These are phyloP conservation scores for Macrophomina phaseolina DNA, from an alignment of 2,329 filamentous ascomycete species.

Conservation along the genomic window DNA sequence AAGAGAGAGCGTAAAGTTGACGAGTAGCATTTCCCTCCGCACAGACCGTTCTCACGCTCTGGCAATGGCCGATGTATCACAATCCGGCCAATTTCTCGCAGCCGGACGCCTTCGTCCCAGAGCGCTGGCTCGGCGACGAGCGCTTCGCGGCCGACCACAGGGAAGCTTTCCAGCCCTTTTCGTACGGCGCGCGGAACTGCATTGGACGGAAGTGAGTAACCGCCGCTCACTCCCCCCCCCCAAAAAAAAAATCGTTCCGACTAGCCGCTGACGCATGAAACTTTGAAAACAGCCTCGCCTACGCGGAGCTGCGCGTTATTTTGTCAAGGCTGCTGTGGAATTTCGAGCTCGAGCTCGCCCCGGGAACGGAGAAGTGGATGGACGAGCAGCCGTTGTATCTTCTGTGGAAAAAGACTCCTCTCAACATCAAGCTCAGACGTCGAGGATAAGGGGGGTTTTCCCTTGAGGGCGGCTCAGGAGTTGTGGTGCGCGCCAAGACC, in stretches of 20 bases:
- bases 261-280: background rate
- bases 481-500: too few species aligned
- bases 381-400: conserved; percentile 37
- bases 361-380: conserved; percentile 28
- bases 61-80: conserved; percentile 30
- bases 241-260: too few species aligned
- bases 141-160: conserved; percentile 37
- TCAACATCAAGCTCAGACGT: conserved; percentile 36
- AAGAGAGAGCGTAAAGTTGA: too few species aligned
- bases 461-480: too few species aligned
- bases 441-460: background rate
- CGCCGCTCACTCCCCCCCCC: too few species aligned
- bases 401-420: conserved; percentile 40
- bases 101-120: conserved; percentile 33
- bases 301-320: conserved; percentile 45
- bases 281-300: conserved; percentile 36
- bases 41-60: conserved; percentile 35
- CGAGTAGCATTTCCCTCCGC: conserved; percentile 1
- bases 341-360: conserved; percentile 44
- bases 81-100: conserved; percentile 31
- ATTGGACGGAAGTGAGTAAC: conserved; percentile 37
- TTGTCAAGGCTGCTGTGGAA: conserved; percentile 45
- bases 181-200: conserved; percentile 43
- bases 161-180: conserved; percentile 39
- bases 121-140: conserved; percentile 42